These are phyloP conservation scores for Amanita phalloides DNA, from an alignment of 768 basidiomycete genomes.

Conservation along the genomic window DNA sequence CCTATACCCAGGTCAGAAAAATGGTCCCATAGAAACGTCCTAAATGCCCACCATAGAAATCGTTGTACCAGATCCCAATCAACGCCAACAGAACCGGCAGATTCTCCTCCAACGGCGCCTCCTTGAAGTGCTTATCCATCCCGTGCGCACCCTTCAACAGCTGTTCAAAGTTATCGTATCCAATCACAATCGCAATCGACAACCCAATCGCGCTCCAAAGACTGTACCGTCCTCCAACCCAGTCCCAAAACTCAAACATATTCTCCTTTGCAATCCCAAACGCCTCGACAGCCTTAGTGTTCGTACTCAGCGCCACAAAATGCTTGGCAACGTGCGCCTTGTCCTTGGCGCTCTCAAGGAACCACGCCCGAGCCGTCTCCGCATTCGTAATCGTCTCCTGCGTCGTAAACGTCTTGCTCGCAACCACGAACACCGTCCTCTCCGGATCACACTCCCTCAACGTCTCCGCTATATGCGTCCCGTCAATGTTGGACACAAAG, in stretches of 20 bases:
- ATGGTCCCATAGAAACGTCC: not conserved
- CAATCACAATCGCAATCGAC: slow-evolving; percentile 87
- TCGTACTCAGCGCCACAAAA: slow-evolving; percentile 97
- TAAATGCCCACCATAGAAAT: slow-evolving; percentile 67
- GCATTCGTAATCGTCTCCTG: slow-evolving; percentile 99
- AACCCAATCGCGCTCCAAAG: slow-evolving; percentile 98
- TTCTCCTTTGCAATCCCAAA: slow-evolving; percentile 89
- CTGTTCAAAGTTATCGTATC: slow-evolving; percentile 88
- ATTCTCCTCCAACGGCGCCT: slow-evolving; percentile 80
- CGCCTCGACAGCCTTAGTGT: slow-evolving; percentile 83
- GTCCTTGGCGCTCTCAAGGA: slow-evolving; percentile 75
- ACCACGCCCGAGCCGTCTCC: slow-evolving; percentile 89
- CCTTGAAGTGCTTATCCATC: slow-evolving; percentile 96
- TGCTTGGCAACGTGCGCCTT: slow-evolving; percentile 94
- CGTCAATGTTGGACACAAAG: slow-evolving; percentile 98
- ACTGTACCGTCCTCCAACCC: slow-evolving; percentile 98
- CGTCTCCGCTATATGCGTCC: slow-evolving; percentile 91
- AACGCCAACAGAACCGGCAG: slow-evolving; percentile 86
- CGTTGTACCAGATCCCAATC: slow-evolving; percentile 97
- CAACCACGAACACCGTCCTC: slow-evolving; percentile 93
- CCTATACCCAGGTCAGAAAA: slow-evolving; percentile 25
- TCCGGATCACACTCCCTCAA: slow-evolving; percentile 76
- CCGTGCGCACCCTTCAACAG: slow-evolving; percentile 88
- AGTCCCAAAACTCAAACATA: slow-evolving; percentile 99
- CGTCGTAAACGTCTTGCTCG: slow-evolving; percentile 98